Base-by-base conservation (phyloP, 129 eudicot species). In the Arctium lappa region DNA sequence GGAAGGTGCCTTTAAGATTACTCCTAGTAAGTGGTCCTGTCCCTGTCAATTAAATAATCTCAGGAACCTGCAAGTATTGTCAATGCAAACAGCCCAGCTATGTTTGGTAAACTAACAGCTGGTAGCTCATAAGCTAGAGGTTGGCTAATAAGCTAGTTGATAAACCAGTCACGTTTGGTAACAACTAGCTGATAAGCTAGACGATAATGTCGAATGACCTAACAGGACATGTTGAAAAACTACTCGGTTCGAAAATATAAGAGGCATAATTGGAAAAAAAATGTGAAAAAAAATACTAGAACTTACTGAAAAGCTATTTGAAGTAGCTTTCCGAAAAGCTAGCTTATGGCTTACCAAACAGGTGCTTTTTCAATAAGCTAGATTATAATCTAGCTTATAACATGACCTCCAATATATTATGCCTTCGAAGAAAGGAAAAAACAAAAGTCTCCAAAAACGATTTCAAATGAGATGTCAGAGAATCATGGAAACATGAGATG, bases 1-100 rank as follows among this genome's bases (percentile, higher is more conserved):
- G 27, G 97, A 86, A 73, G 91, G 97, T 79, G 96, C 68, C 85
- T 93, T 96, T 82, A 96, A 73, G 33, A 96, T 85, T 50, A 89
- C 99, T 69, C 98, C 99, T 11, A 96, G 98, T 82, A 96, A 87
- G 88, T 93, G 99, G 83, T 96, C 98, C 79, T 90, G 93, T 72
- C 88, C 90, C 99, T 96, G 91, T 82, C 80, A 83, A 46, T 77
- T 42, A 53, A 29, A 62, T 48, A 4, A 34, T 38, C 42, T 44
- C 68, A 2, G 18, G 75, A 62, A 76, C 60, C 65, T 44, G 75
- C 30, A 53, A 83, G 31, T 38, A 62, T 77, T 37, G 15, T 65
- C 50, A 31, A 62, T 56, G 13, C 29, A 32, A 11, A 44, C 27
- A 30, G 15, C 63, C 69, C 3, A 69, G 32, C n/a, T 71, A 12